Base-by-base conservation (phyloP, 2,329 filamentous ascomycete species). In the Arthroderma sp. region DNA sequence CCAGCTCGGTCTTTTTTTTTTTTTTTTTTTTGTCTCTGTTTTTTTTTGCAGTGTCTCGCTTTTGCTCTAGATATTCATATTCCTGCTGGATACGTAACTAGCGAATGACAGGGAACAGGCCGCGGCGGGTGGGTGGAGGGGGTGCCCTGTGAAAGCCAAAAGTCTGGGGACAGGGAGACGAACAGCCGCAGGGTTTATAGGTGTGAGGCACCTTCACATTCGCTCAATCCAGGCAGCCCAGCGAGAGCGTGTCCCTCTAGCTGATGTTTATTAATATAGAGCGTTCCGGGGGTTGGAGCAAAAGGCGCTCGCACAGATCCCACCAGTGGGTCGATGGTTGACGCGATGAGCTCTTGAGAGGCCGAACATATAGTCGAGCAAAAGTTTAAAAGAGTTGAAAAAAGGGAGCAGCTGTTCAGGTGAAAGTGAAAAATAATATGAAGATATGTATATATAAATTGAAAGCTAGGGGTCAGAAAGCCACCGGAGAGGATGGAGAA, bases 41-140 rank as follows among this genome's bases (percentile, higher is more conserved):
- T 17, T 41, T 41, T 44, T 41, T 44, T 39, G 21, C 19, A 25
- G 19, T 39, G 33, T 41, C n/a, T 39, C 28, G 17, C 33, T 28
- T n/a, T 39, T 38, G 33, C 28, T 37, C 31, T 54, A 39, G 28
- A 54, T 39, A 49, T 49, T 49, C 44, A 49, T 17, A 25, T 49
- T 49, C 44, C 25, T 28, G 2, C 25, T 33, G 44, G 23, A 51
- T 31, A 51, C 44, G 44, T 51, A 15, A 51, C 44, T 28, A 51
- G 44, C 44, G 44, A 51, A 19, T 51, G 44, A 51, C 44, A 51
- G 44, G 44, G 44, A 51, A 51, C 28, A 51, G 44, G n/a, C 44
- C 15, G 15, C 41, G 25, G 25, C 44, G 44, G 44, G 44, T 51
- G 23, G 25, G 44, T 8, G n/a, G 28, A 21, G 23, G 19, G 44